phyloP scores from a whole-genome alignment of 768 basidiomycete genomes.

The Psilocybe azurescens region DNA sequence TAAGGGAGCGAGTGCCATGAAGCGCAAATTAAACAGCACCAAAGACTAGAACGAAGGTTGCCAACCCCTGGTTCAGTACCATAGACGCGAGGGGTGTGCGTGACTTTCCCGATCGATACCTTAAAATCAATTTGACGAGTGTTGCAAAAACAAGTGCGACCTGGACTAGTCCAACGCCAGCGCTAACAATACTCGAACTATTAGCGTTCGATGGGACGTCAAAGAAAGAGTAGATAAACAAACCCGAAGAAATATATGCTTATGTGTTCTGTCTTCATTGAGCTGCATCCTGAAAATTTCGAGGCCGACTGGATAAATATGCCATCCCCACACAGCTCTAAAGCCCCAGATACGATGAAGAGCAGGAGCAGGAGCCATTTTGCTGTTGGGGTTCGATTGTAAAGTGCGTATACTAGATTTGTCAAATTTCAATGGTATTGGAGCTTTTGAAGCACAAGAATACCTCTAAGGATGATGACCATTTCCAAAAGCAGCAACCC shows the following conservation, averaged over 20 bases:
- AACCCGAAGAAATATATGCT: slow-evolving; percentile 1
- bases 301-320: background rate
- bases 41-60: slow-evolving; percentile 1
- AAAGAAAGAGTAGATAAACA: background rate
- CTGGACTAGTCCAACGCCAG: slow-evolving; percentile 4
- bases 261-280: background rate
- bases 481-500: background rate
- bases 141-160: background rate
- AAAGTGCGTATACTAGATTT: slow-evolving; percentile 3
- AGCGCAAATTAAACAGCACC: background rate
- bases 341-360: background rate
- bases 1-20: background rate
- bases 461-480: background rate
- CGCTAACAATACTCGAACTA: background rate
- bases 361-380: background rate
- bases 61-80: background rate
- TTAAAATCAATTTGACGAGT: background rate
- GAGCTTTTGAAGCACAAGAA: no score
- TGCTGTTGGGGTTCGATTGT: background rate
- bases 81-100: background rate
- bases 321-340: background rate
- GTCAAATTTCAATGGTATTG: background rate
- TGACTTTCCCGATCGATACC: background rate
- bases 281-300: background rate
- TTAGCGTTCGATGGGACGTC: background rate